Conservation (phyloP, 441 rosid species). For the Eutrema salsugineum region DNA sequence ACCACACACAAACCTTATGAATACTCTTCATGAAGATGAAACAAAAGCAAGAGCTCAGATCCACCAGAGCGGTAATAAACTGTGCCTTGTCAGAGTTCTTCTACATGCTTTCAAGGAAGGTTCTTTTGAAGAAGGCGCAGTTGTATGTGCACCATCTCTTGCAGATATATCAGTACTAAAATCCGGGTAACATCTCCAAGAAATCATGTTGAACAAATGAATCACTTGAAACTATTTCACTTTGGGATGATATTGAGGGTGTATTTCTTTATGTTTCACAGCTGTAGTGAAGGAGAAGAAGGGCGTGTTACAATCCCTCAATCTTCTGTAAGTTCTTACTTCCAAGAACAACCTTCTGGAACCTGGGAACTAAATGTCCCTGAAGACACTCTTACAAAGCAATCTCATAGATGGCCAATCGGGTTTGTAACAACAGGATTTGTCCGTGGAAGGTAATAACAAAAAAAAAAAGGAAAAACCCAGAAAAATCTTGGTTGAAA, state of each 20-base stretch:
- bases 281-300: conserved; percentile 45
- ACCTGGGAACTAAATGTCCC: conserved; percentile 67
- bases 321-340: conserved; percentile 54
- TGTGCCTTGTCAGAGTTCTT: conserved; percentile 70
- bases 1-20: conserved; percentile 24
- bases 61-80: conserved; percentile 31
- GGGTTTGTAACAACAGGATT: conserved; percentile 89
- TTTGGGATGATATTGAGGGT: neutral
- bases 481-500: neutral
- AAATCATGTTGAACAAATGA: neutral
- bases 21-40: conserved; percentile 34
- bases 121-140: conserved; percentile 81
- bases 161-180: conserved; percentile 55
- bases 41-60: conserved; percentile 33
- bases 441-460: conserved; percentile 82
- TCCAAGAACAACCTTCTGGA: conserved; percentile 54
- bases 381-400: conserved; percentile 39
- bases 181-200: conserved; percentile 45
- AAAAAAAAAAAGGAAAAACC: neutral
- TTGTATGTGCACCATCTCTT: conserved; percentile 63
- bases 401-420: conserved; percentile 63
- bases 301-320: conserved; percentile 51
- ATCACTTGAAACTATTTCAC: neutral
- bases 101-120: conserved; percentile 80
- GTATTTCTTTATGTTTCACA: neutral